Evolutionary conservation across 768 basidiomycete species (phyloP), one percentile per base, ranked within the genome.

Genomic region (Galerina marginata): DNA sequence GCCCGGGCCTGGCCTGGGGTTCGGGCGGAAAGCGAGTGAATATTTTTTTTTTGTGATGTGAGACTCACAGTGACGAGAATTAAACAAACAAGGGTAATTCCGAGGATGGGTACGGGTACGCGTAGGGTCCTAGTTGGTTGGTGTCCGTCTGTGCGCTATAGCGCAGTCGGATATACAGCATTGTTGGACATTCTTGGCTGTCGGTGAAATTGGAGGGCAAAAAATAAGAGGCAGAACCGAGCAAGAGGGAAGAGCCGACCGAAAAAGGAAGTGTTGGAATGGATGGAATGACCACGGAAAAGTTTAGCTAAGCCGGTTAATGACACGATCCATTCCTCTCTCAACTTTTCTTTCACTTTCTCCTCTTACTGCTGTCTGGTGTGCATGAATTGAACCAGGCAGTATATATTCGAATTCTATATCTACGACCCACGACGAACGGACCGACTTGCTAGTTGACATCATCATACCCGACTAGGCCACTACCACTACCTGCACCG

Each of bases 261-360:
- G 42, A 39, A 65, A 29, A 45, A 51, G 57, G 61, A 53, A 53
- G 53, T 33, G 37, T 45, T 38, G 37, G 57, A 40, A 59, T 36
- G 47, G 36, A 46, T 43, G 55, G 59, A 58, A 51, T 9, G 40
- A 23, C 29, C 47, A 45, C 48, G 64, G 60, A 59, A 61, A 57
- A 50, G 60, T 61, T 65, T 65, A 65, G 53, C 53, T 65, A 65
- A 65, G 54, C 52, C 42, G 60, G 49, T 59, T 57, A 55, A 57
- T 65, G 60, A 60, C 60, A 61, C 54, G 58, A 57, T 52, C 42
- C 45, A 55, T 50, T 57, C 49, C 45, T 46, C 45, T 47, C 51
- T 56, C 33, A 36, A 26, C 25, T 23, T 49, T 56, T 56, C 48
- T 49, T 26, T 49, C 14, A 47, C 29, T 54, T 40, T 20, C 20